Base-by-base conservation (phyloP, 2,329 filamentous ascomycete species). In the Blastomyces silverae region DNA sequence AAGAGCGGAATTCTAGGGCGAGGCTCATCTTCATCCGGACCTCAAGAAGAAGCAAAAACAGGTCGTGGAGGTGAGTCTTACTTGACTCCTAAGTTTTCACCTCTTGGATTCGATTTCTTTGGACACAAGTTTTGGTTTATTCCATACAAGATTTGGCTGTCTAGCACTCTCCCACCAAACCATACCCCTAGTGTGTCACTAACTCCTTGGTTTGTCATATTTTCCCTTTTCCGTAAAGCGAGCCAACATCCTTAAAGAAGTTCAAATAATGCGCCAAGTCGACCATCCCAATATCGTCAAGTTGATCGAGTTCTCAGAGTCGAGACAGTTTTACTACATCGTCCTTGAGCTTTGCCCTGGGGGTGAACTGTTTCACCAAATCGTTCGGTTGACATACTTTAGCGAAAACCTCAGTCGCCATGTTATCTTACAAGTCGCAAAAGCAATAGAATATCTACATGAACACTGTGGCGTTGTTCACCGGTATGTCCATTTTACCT, bases 281-380 rank as follows among this genome's bases (percentile, higher is more conserved):
- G 92, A 97, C 69, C 94, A 99, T 71, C 92, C 93, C 67, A 97
- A 97, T 75, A 94, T 99, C 67, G 87, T 97, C 77, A 93, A 91
- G 75, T 85, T 99, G 65, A 84, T 97, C 72, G 91, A 96, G 72
- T 97, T 97, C 74, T 89, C 89, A 68, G 94, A 99, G 78, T 95
- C 92, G 0, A 85, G 85, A 65, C 92, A 97, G 76, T 97, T 97
- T 76, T 97, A 97, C 79, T 99, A 95, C 80, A 97, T 99, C 71
- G 87, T 99, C 55, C 86, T 99, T 52, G 94, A 99, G 78, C 84
- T 97, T 55, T 96, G 93, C 65, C 92, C 92, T 0, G 94, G 94
- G 66, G 94, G 94, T 73, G 94, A 99, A 79, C 82, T 99, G 13
- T 99, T 99, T 82, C 94, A 99, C 77, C 93, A 97, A 76, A 97